Evolutionary conservation across 2,329 filamentous ascomycete genomes (phyloP).

Genomic region (Stagonosporopsis cucurbitacearum): DNA sequence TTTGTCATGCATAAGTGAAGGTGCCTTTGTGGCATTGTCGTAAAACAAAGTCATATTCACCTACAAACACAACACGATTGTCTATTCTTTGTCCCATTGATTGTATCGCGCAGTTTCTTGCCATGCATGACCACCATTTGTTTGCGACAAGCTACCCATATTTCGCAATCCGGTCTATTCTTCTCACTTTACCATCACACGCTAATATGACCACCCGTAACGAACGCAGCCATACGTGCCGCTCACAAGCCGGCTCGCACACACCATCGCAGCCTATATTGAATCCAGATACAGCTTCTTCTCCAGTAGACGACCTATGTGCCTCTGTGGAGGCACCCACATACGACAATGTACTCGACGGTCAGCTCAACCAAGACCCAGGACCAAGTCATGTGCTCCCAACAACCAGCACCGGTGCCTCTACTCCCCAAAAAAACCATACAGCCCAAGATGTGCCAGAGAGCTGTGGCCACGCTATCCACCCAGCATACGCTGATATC

Average conservation of each 20-base stretch:
- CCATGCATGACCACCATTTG: not conserved
- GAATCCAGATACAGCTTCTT: not conserved
- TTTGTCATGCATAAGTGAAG: not conserved
- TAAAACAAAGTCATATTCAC: not conserved
- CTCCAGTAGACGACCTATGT: not conserved
- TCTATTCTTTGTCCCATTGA: not conserved
- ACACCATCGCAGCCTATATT: not conserved
- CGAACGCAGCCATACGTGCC: not conserved
- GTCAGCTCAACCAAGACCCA: not conserved
- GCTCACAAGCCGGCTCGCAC: not conserved
- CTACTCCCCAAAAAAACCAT: not conserved
- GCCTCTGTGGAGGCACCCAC: not conserved
- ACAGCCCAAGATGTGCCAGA: not conserved
- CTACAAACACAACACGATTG: not conserved
- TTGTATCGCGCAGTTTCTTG: not conserved
- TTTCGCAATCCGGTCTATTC: not conserved
- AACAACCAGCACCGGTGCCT: not conserved
- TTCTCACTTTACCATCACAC: not conserved
- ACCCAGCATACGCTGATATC: constrained; percentile 1
- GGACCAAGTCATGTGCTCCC: not conserved
- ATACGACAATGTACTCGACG: not conserved
- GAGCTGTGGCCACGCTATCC: not conserved
- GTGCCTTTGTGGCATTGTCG: not conserved
- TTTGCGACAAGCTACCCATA: not conserved
- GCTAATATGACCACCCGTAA: not conserved